Evolutionary conservation across 371 early-diverging fungal genomes (phyloP).

Genomic region (Blastocladiella emersonii): DNA sequence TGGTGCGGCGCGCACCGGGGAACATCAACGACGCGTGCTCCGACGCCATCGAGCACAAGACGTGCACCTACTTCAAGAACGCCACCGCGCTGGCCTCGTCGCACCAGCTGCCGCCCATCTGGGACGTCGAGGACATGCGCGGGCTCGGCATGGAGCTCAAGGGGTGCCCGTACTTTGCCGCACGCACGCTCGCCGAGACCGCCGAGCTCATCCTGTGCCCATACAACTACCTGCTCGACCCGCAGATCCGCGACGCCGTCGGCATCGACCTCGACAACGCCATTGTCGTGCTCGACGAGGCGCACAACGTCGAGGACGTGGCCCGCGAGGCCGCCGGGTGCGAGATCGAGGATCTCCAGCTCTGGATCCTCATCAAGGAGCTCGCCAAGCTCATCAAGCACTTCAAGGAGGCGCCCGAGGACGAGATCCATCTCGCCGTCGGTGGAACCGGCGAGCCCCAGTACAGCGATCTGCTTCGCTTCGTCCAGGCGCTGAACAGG

Average conservation of each 20-base stretch:
- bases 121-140: conserved; percentile 2
- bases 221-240: conserved; percentile 83
- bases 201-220: conserved; percentile 82
- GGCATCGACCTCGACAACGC: conserved; percentile 41
- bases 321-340: neutral
- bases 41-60: neutral
- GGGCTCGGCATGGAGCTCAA: neutral
- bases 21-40: conserved; percentile 1
- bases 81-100: conserved; percentile 16
- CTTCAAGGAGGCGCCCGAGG: no score
- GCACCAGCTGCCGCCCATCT: conserved; percentile 14
- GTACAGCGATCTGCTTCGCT: neutral
- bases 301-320: conserved; percentile 26
- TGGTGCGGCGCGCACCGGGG: conserved; percentile 7
- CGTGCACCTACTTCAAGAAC: neutral
- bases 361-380: neutral
- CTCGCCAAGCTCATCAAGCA: neutral
- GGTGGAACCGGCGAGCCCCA: neutral
- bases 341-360: neutral
- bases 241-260: conserved; percentile 40
- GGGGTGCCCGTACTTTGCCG: conserved; percentile 69
- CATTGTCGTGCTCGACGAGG: conserved; percentile 83
- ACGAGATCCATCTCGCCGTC: no score
- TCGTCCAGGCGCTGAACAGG: neutral
- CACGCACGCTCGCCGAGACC: conserved; percentile 34